Base-by-base conservation (phyloP, 2,329 filamentous ascomycete species). In the Pseudogymnoascus sp. region DNA sequence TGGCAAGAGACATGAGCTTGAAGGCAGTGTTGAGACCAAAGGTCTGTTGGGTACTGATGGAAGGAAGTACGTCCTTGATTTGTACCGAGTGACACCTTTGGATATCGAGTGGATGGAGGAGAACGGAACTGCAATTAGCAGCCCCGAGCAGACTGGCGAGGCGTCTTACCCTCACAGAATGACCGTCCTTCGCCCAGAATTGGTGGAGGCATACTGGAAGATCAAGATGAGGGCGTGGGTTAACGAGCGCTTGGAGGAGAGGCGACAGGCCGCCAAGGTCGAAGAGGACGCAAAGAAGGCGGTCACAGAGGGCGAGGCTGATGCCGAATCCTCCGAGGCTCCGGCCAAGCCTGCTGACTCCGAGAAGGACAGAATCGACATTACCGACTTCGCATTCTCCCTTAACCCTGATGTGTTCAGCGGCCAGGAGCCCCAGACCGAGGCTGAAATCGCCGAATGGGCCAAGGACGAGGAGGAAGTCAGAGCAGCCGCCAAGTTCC, bases 21-120 rank as follows among this genome's bases (percentile, higher is more conserved):
- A 97, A 76, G 91, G 90, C 42, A 97, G 93, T 71, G 93, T 99
- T 13, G 95, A 99, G 77, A 99, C 95, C 62, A 99, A 99, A 80
- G 95, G 95, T 62, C 81, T 99, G n/a, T 82, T 99, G 70, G 95
- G 95, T 59, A 99, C 95, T 1, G 95, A 99, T 72, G 95, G 93
- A 38, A 86, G 95, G 70, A 97, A 96, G 75, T 99, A 99, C 73
- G 91, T 97, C n/a, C 84, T 99, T 60, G 95, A 99, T 72, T 79
- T 99, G 62, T 99, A 99, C 80, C 87, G 95, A 64, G 88, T 97
- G 67, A 96, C 95, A 2, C 95, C 95, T 5, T 79, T 97, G 64
- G 95, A 99, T 75, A 87, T 97, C 63, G 77, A 83, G 21, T 99
- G 96, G 93, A 82, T 96, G 69, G 93, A 99, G 68, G 88, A 93